Evolutionary conservation across 129 eudicot genomes (phyloP), one percentile per base, ranked within the genome.

Genomic region (Tagetes erecta): DNA sequence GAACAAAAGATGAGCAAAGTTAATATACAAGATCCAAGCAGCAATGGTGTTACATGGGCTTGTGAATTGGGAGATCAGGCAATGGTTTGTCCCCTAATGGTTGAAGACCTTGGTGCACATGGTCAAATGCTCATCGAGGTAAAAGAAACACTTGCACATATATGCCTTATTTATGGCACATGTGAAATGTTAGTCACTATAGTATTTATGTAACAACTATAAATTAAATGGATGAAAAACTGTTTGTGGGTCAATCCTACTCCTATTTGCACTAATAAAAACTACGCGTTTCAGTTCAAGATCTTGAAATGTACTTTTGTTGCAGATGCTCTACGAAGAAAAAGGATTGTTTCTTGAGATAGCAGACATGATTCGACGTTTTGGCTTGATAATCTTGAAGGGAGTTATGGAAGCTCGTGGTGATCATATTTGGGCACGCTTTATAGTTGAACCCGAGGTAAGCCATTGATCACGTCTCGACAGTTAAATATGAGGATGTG

Each of bases 51-150:
- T 72, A 91, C 96, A 12, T 94, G 97, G 99, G 97, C 97, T 56
- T 87, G 85, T 53, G 97, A 91, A 82, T 72, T 86, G 67, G 94
- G 87, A 45, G 81, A 84, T 59, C 76, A 85, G 76, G 44, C 85
- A 13, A 80, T 84, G 83, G 71, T 86, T 66, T 90, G 88, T 76
- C 98, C 98, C 0, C 70, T 95, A 70, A 79, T 82, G 59, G 92
- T 95, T 14, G 96, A 91, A 78, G 99, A 95, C 80, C 90, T 88
- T 70, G 75, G 80, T 36, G 50, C 56, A 42, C 87, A 91, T 2
- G 96, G 97, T 27, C 99, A 91, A 62, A 95, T 91, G 96, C 87
- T 85, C 67, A 91, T 95, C 60, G 88, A 91, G 92, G 99, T 91
- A 84, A 68, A 39, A 10, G 67, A 69, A 59, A 55, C 37, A 55